Percentiles rank a stretch among this genome's conserved stretches.
Conservation (phyloP, 2,329 filamentous ascomycete species). For the Cladophialophora chaetospira region DNA sequence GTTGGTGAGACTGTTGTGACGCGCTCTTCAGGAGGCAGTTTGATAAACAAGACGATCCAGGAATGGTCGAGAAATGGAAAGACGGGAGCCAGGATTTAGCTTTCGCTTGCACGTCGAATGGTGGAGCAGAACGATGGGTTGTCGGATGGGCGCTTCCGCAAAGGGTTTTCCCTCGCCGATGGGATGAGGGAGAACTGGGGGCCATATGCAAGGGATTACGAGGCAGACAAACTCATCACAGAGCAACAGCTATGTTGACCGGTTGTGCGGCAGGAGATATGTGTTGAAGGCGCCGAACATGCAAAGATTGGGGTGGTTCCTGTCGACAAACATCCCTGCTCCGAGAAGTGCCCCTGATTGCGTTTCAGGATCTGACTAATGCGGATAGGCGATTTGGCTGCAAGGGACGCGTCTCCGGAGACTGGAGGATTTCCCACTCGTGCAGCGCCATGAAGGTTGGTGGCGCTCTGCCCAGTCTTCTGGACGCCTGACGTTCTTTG, state of each 20-base stretch:
- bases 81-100: constrained; percentile 1
- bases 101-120: neutral
- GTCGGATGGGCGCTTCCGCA: neutral
- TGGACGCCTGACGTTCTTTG: neutral
- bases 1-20: constrained; percentile 7
- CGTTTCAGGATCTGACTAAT: constrained; percentile 1
- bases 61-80: neutral
- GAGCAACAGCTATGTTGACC: too few species aligned
- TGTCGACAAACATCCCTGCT: neutral
- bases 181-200: constrained; percentile 1
- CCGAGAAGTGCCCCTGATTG: neutral
- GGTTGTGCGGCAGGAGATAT: too few species aligned
- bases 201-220: neutral
- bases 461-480: neutral
- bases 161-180: neutral
- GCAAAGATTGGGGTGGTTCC: neutral
- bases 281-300: neutral
- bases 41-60: neutral
- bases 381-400: neutral
- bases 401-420: neutral
- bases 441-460: neutral
- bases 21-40: constrained; percentile 10
- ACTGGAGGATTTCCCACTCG: constrained; percentile 11
- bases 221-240: too few species aligned
- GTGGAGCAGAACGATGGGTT: neutral